phyloP scores from a whole-genome alignment of 495 filamentous ascomycete species.

The Aspergillus panamensis region DNA sequence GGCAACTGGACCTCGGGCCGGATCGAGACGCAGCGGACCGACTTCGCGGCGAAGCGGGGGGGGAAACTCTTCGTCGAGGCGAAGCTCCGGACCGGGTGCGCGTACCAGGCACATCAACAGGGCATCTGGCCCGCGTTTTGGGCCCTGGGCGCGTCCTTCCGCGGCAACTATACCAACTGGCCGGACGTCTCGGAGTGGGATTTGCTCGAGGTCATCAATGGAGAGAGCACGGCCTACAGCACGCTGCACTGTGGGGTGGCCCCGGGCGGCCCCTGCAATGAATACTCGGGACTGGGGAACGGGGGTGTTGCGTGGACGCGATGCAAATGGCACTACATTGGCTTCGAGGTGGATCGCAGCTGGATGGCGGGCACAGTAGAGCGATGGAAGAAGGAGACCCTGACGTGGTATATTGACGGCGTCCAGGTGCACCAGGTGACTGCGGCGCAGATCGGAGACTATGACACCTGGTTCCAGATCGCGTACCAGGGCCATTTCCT shows the following conservation, averaged over 20 bases:
- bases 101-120: not conserved
- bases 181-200: constrained; percentile 10
- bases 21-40: constrained; percentile 4
- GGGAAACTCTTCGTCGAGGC: constrained; percentile 13
- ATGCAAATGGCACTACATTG: constrained; percentile 12
- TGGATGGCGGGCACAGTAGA: not conserved
- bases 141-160: not conserved
- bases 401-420: constrained; percentile 14
- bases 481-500: constrained; percentile 14
- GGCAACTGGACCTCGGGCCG: constrained; percentile 1
- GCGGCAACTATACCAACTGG: constrained; percentile 9
- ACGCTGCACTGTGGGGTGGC: not conserved
- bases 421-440: constrained; percentile 1
- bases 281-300: not conserved
- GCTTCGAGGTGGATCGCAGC: constrained; percentile 13
- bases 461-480: not conserved
- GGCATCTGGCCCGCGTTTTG: constrained; percentile 11
- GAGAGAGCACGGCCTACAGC: not conserved
- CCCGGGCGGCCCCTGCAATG: constrained; percentile 6
- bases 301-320: constrained; percentile 1
- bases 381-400: constrained; percentile 5
- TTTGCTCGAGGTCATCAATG: constrained; percentile 5
- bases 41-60: constrained; percentile 4
- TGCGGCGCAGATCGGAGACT: constrained; percentile 3
- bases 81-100: not conserved